Conservation (phyloP, 257 asterid genomes). For the Mentha longifolia region DNA sequence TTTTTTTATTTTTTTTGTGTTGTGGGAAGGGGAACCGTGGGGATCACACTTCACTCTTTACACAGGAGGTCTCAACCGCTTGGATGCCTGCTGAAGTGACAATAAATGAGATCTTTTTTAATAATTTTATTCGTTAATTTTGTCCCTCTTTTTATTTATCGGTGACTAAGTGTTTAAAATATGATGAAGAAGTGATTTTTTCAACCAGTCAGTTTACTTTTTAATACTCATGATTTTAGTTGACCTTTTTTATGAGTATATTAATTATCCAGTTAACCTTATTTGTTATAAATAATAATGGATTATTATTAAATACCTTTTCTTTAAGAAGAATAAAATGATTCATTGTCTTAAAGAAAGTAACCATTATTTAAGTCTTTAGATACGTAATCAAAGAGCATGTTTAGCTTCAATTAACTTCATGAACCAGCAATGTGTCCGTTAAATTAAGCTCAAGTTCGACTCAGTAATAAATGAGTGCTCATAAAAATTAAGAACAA, state of each 20-base stretch:
- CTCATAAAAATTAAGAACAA: neutral
- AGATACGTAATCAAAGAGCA: neutral
- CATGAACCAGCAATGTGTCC: neutral
- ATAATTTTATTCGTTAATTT: neutral
- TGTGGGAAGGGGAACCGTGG: no score
- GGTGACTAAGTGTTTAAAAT: neutral
- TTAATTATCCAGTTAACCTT: neutral
- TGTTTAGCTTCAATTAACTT: neutral
- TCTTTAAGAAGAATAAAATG: neutral
- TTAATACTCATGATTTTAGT: no score
- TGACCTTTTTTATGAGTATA: neutral
- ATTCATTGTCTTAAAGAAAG: neutral
- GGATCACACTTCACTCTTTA: no score
- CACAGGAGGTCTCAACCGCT: no score
- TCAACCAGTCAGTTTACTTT: neutral
- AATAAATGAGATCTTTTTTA: neutral
- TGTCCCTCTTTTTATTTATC: neutral
- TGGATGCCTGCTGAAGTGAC: neutral
- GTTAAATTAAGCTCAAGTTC: neutral
- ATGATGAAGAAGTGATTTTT: neutral
- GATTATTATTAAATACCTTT: neutral
- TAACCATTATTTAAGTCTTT: neutral
- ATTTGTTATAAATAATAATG: neutral
- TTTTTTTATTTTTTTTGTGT: no score
- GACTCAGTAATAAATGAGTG: neutral